These are phyloP conservation scores for Fusarium sterilihyphosum DNA, from an alignment of 2,329 filamentous ascomycete species.

Conservation along the genomic window DNA sequence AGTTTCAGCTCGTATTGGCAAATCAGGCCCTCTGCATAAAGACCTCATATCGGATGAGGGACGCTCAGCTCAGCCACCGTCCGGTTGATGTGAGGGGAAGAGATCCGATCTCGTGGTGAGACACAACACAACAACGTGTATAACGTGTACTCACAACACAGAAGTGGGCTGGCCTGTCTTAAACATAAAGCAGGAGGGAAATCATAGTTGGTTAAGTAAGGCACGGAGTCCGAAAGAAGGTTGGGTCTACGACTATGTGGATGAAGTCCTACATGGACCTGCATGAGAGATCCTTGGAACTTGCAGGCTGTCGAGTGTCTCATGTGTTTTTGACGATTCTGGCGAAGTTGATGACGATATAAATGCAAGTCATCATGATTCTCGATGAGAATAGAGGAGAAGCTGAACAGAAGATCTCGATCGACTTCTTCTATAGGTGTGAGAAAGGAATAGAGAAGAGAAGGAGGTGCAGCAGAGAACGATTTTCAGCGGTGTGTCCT, in stretches of 20 bases:
- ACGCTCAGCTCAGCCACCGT: conserved; percentile 14
- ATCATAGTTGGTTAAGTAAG: not conserved
- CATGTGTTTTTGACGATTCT: not conserved
- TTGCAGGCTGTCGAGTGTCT: not conserved
- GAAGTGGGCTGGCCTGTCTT: conserved; percentile 6
- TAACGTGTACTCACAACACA: not conserved
- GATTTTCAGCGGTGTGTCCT: not conserved
- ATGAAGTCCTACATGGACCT: not conserved
- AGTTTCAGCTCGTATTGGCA: conserved; percentile 1
- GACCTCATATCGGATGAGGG: conserved; percentile 2
- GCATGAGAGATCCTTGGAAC: conserved; percentile 13
- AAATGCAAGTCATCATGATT: not conserved
- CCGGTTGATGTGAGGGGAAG: conserved; percentile 16
- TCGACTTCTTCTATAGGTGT: not conserved
- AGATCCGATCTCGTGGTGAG: conserved; percentile 8
- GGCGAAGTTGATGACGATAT: not conserved
- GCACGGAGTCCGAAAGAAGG: not conserved
- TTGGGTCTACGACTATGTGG: conserved; percentile 13
- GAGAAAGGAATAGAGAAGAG: not conserved
- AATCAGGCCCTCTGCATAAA: conserved; percentile 9
- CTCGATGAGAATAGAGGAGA: not conserved
- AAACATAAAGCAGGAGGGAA: not conserved
- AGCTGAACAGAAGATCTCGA: not conserved
- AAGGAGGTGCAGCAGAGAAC: not conserved
- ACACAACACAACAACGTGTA: conserved; percentile 23